These are phyloP conservation scores for Beauveria sp. DNA, from an alignment of 2,329 filamentous ascomycete genomes.

Conservation along the genomic window DNA sequence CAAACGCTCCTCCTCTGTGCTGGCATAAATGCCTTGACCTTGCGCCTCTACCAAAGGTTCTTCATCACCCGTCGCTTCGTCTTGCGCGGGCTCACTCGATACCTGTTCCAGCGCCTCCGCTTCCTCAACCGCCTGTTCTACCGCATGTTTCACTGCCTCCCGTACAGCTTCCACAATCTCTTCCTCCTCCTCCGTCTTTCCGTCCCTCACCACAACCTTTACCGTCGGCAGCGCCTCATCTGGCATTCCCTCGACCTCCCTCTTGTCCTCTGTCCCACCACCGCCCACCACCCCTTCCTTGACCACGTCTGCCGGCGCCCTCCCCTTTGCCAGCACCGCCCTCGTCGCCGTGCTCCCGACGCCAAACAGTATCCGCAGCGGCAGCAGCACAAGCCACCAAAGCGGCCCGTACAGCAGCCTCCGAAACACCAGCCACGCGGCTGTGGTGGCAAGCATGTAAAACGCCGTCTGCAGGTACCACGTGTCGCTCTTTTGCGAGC, in stretches of 20 bases:
- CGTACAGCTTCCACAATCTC: conserved; percentile 43
- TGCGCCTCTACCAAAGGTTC: not conserved
- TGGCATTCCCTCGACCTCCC: conserved; percentile 27
- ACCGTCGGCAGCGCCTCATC: conserved; percentile 42
- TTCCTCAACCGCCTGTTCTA: conserved; percentile 22
- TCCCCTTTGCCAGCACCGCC: conserved; percentile 34
- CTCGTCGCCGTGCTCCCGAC: conserved; percentile 48
- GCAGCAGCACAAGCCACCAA: conserved; percentile 84
- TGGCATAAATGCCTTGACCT: conserved; percentile 10
- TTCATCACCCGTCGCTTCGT: not conserved
- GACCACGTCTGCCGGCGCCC: conserved; percentile 14
- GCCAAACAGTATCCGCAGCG: conserved; percentile 60
- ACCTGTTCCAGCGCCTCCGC: not conserved
- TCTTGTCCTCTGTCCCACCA: conserved; percentile 18
- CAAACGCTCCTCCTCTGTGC: conserved; percentile 23
- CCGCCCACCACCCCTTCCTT: conserved; percentile 21
- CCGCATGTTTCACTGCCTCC: conserved; percentile 16
- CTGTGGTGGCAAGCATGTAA: conserved; percentile 69
- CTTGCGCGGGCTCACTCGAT: not conserved
- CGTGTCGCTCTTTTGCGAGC: conserved; percentile 90
- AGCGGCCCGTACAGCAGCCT: conserved; percentile 80
- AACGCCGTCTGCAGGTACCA: conserved; percentile 94
- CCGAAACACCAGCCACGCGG: conserved; percentile 79
- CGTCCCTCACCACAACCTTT: conserved; percentile 30
- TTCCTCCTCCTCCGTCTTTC: conserved; percentile 26